Evolutionary conservation across 768 basidiomycete species (phyloP).

Genomic region (Amanita pallidorosea): DNA sequence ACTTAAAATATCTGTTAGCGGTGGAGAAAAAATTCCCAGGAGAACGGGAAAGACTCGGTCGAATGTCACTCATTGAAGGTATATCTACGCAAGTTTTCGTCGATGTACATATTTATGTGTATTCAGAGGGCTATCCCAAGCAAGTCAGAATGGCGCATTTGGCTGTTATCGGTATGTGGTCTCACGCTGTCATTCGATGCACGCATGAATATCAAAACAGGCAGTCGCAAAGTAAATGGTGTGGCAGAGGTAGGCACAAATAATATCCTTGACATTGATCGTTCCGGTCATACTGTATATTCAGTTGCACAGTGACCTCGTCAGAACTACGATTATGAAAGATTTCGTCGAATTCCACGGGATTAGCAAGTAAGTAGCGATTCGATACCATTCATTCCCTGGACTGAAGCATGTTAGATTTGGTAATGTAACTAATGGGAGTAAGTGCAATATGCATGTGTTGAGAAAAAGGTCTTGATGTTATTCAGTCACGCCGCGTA

Average conservation of each 20-base stretch:
- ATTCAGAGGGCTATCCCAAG: slow-evolving; percentile 72
- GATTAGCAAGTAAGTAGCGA: slow-evolving; percentile 52
- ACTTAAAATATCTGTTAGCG: slow-evolving; percentile 25
- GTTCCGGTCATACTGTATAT: background rate
- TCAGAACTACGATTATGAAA: slow-evolving; percentile 72
- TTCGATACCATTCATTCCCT: background rate
- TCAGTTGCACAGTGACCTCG: slow-evolving; percentile 80
- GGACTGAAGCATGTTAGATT: slow-evolving; percentile 32
- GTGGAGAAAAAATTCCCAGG: slow-evolving; percentile 88
- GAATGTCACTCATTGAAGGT: slow-evolving; percentile 94
- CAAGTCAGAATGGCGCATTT: slow-evolving; percentile 87
- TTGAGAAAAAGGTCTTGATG: background rate
- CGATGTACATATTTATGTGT: background rate
- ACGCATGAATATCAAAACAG: slow-evolving; percentile 16
- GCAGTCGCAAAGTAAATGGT: slow-evolving; percentile 84
- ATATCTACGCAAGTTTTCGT: background rate
- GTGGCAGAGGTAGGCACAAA: slow-evolving; percentile 65
- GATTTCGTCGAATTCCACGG: slow-evolving; percentile 95
- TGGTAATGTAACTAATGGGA: slow-evolving; percentile 88
- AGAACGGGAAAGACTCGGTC: slow-evolving; percentile 64
- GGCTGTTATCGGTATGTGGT: slow-evolving; percentile 59
- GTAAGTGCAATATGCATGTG: slow-evolving; percentile 29
- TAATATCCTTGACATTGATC: background rate
- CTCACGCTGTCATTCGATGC: background rate
- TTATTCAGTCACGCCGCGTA: slow-evolving; percentile 69